Evolutionary conservation across 208 protist genomes (phyloP).

Genomic region (Wallacemonas sp.): DNA sequence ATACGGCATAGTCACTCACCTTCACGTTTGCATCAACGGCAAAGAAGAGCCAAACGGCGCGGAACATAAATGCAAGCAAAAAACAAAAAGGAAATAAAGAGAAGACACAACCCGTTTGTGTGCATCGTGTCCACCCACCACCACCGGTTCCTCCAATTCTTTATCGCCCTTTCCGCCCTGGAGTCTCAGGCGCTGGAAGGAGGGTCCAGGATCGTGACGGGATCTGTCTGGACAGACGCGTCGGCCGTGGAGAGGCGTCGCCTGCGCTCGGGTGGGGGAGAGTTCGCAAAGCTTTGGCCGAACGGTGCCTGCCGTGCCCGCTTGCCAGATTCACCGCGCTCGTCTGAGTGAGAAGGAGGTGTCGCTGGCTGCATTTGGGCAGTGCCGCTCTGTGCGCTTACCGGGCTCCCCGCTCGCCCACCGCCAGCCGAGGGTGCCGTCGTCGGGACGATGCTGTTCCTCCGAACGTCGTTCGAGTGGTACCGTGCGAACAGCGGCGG

Average conservation of each 20-base stretch:
- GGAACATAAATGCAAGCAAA: too few relatives aligned
- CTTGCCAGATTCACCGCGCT: not conserved
- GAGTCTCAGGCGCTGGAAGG: too few relatives aligned
- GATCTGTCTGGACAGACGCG: conserved; percentile 58
- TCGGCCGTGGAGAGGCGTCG: conserved; percentile 20
- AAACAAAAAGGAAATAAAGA: conserved; percentile 2
- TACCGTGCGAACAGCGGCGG: conserved; percentile 6
- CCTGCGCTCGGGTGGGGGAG: conserved; percentile 1
- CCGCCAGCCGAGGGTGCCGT: too few relatives aligned
- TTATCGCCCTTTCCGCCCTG: too few relatives aligned
- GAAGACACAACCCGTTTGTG: not conserved
- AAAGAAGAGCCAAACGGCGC: too few relatives aligned
- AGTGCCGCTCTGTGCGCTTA: too few relatives aligned
- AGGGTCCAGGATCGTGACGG: conserved; percentile 49
- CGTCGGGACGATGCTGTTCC: not conserved
- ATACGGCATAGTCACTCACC: too few relatives aligned
- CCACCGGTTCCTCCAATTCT: too few relatives aligned
- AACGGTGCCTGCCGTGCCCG: not conserved
- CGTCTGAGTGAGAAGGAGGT: not conserved
- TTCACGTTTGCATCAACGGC: too few relatives aligned
- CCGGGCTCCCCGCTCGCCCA: too few relatives aligned
- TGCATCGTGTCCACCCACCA: too few relatives aligned
- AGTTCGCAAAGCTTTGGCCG: not conserved
- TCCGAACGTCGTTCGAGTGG: conserved; percentile 8
- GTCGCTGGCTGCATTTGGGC: too few relatives aligned